Percentiles rank a stretch among this genome's conserved stretches.
Conservation (phyloP, 78 protist genomes). For the Chrysochromulina tobinii region DNA sequence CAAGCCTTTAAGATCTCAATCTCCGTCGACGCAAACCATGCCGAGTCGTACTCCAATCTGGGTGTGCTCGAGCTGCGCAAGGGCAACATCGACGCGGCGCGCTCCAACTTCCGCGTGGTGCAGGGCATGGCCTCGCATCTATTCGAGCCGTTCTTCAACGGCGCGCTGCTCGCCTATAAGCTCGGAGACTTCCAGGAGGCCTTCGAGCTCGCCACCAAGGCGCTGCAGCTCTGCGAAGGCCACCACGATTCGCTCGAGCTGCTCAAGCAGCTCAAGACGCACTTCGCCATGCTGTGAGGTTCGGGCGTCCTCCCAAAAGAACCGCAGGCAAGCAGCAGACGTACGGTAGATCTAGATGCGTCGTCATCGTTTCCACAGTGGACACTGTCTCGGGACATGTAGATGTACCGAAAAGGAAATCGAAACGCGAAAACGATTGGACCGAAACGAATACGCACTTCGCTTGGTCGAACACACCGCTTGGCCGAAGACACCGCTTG, state of each 20-base stretch:
- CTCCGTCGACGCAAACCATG: conserved; percentile 51
- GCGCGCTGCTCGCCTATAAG: conserved; percentile 54
- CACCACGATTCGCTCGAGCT: conserved; percentile 65
- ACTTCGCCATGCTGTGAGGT: not conserved
- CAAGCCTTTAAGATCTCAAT: conserved; percentile 71
- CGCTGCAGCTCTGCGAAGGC: conserved; percentile 40
- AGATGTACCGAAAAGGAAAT: too few species aligned
- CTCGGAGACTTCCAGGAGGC: conserved; percentile 66
- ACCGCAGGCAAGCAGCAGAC: too few species aligned
- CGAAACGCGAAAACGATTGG: too few species aligned
- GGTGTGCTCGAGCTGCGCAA: conserved; percentile 58
- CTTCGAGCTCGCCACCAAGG: conserved; percentile 16
- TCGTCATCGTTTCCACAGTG: too few species aligned
- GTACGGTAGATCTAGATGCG: too few species aligned
- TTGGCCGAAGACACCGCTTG: too few species aligned
- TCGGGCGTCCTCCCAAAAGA: too few species aligned
- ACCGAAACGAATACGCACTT: too few species aligned
- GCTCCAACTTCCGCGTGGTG: conserved; percentile 48
- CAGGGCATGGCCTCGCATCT: conserved; percentile 15
- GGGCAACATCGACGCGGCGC: conserved; percentile 62
- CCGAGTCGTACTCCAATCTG: conserved; percentile 62
- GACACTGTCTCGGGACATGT: too few species aligned
- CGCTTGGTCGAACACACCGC: too few species aligned
- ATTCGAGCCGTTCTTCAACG: conserved; percentile 70
- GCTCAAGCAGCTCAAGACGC: not conserved